These are phyloP conservation scores for Exophiala aquamarina DNA, from an alignment of 2,329 filamentous ascomycete species.

Conservation along the genomic window DNA sequence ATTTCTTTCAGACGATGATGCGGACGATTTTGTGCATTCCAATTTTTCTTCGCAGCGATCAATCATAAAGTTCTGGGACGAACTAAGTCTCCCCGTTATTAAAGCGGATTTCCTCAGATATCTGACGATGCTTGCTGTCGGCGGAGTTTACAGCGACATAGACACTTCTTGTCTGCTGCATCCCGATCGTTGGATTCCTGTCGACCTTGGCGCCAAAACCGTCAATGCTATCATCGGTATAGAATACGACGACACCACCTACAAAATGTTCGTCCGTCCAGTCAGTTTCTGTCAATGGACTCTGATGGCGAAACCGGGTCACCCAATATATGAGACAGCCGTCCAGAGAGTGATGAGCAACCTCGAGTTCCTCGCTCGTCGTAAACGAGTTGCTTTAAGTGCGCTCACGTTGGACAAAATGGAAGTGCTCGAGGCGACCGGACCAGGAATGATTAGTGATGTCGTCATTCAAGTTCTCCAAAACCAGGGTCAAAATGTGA, in stretches of 20 bases:
- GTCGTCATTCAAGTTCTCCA: slow-evolving; percentile 61
- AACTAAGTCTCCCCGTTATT: slow-evolving; percentile 66
- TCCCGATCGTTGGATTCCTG: slow-evolving; percentile 82
- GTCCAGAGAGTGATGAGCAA: slow-evolving; percentile 80
- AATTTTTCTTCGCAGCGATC: slow-evolving; percentile 68
- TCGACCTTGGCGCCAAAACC: slow-evolving; percentile 69
- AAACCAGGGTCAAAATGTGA: slow-evolving; percentile 63
- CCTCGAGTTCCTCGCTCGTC: slow-evolving; percentile 63
- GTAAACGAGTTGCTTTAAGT: slow-evolving; percentile 44
- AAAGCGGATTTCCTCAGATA: slow-evolving; percentile 78
- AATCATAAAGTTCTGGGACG: slow-evolving; percentile 61
- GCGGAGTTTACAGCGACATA: slow-evolving; percentile 86
- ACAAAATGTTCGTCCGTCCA: slow-evolving; percentile 68
- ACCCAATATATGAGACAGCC: slow-evolving; percentile 86
- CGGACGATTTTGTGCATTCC: slow-evolving; percentile 65
- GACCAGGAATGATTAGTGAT: slow-evolving; percentile 93
- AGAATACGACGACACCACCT: slow-evolving; percentile 81
- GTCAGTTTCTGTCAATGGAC: slow-evolving; percentile 99
- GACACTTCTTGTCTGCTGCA: slow-evolving; percentile 83
- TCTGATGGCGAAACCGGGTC: slow-evolving; percentile 90
- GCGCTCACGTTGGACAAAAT: slow-evolving; percentile 61
- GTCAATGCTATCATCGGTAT: slow-evolving; percentile 90
- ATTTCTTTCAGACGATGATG: slow-evolving; percentile 58
- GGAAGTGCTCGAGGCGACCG: slow-evolving; percentile 87
- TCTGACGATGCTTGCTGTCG: slow-evolving; percentile 71